phyloP scores from a whole-genome alignment of 306 rosid genomes.

The Gillenia trifoliata region DNA sequence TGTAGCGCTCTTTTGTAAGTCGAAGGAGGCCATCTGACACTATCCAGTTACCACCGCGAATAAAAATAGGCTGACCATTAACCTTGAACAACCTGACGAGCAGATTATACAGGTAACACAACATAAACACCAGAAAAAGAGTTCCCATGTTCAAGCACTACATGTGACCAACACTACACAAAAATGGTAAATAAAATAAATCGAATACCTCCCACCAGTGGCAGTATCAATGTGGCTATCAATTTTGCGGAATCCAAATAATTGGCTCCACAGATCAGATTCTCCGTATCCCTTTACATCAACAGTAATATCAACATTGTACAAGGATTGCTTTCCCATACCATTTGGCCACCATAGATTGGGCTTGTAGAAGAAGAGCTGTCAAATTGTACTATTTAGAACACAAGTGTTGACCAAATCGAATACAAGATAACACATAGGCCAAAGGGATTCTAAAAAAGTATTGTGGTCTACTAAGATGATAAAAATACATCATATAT shows the following conservation, averaged over 20 bases:
- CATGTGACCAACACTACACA: too few species aligned
- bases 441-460: not conserved
- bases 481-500: not conserved
- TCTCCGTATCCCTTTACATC: constrained; percentile 78
- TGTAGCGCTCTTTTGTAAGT: constrained; percentile 77
- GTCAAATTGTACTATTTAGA: constrained; percentile 10
- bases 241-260: constrained; percentile 87
- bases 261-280: constrained; percentile 84
- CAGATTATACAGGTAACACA: constrained; percentile 13
- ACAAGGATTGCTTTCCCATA: constrained; percentile 91
- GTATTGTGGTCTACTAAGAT: not conserved
- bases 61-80: constrained; percentile 84
- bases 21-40: constrained; percentile 90
- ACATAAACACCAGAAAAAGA: not conserved
- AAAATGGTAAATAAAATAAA: not conserved
- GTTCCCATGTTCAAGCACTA: not conserved
- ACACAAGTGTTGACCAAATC: constrained; percentile 8
- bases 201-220: constrained; percentile 79
- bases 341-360: constrained; percentile 99
- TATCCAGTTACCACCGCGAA: constrained; percentile 96
- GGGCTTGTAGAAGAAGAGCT: constrained; percentile 89
- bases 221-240: constrained; percentile 72
- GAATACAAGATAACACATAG: constrained; percentile 3
- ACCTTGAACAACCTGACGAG: constrained; percentile 78
- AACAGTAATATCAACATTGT: constrained; percentile 54